Percentiles rank a stretch among this genome's conserved stretches.
Conservation (phyloP, 108 stramenopile species). For the Cylindrotheca closterium region DNA sequence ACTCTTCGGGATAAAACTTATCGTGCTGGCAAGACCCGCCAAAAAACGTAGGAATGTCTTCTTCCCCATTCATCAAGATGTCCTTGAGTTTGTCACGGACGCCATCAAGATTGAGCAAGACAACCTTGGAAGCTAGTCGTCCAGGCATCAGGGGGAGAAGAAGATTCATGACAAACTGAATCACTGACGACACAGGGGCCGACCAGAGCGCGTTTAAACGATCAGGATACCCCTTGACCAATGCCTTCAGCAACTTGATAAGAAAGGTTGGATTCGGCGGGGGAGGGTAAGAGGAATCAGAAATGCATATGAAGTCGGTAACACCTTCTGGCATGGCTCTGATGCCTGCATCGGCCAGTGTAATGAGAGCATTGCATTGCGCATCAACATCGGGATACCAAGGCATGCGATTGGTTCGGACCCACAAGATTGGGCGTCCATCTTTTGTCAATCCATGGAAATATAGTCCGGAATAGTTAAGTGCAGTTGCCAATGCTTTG, state of each 20-base stretch:
- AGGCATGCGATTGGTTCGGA: constrained; percentile 83
- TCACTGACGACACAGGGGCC: constrained; percentile 79
- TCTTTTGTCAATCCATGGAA: constrained; percentile 88
- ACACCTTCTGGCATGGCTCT: constrained; percentile 77
- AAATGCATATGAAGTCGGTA: constrained; percentile 85
- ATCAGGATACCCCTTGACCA: constrained; percentile 87
- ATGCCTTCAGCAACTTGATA: constrained; percentile 83
- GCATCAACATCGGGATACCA: constrained; percentile 91
- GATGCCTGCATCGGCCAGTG: constrained; percentile 85
- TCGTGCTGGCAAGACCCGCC: constrained; percentile 81
- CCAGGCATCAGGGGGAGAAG: constrained; percentile 87
- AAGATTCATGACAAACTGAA: constrained; percentile 88
- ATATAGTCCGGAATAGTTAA: constrained; percentile 75
- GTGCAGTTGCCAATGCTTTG: constrained; percentile 65
- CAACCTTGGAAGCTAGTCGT: constrained; percentile 71
- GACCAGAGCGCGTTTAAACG: constrained; percentile 70
- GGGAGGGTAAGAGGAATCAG: constrained; percentile 81
- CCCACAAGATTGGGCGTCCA: constrained; percentile 83
- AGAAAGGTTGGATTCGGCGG: constrained; percentile 87
- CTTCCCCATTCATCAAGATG: constrained; percentile 74
- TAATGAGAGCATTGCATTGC: constrained; percentile 80
- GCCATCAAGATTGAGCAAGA: constrained; percentile 58
- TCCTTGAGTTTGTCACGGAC: constrained; percentile 51
- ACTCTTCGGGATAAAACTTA: constrained; percentile 73
- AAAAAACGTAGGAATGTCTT: constrained; percentile 87